phyloP scores from a whole-genome alignment of 129 eudicot species.

The Erigeron canadensis region DNA sequence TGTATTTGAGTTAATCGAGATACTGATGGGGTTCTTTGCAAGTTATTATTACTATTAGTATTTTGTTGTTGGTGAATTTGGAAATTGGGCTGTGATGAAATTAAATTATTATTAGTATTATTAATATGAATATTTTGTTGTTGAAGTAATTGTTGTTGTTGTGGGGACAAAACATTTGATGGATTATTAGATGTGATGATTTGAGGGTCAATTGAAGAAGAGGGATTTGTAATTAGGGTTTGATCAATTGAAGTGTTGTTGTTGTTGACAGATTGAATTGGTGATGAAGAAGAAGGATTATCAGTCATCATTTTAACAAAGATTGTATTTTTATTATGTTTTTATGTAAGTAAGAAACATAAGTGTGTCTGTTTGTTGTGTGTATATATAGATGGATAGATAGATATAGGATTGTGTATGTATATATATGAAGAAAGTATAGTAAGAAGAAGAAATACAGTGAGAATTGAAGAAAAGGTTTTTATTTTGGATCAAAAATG shows the following conservation, averaged over 20 bases:
- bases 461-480: no score
- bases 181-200: slow-evolving; percentile 32
- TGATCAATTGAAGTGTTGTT: slow-evolving; percentile 21
- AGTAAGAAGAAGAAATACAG: no score
- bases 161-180: slow-evolving; percentile 36
- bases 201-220: slow-evolving; percentile 37
- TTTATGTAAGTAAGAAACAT: no score
- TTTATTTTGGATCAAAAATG: no score
- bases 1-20: slow-evolving; percentile 58
- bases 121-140: slow-evolving; percentile 18
- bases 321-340: no score
- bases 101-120: slow-evolving; percentile 16
- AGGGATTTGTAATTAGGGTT: slow-evolving; percentile 16
- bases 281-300: slow-evolving; percentile 26
- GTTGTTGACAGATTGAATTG: slow-evolving; percentile 32
- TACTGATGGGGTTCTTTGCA: slow-evolving; percentile 58
- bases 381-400: no score
- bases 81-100: slow-evolving; percentile 36
- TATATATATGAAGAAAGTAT: no score
- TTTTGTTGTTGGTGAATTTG: slow-evolving; percentile 59
- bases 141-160: slow-evolving; percentile 41
- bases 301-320: slow-evolving; percentile 25
- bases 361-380: no score
- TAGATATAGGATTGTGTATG: no score
- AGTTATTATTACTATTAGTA: slow-evolving; percentile 3